Conservation (phyloP, 495 filamentous ascomycete genomes). For the Penicillium taxi region DNA sequence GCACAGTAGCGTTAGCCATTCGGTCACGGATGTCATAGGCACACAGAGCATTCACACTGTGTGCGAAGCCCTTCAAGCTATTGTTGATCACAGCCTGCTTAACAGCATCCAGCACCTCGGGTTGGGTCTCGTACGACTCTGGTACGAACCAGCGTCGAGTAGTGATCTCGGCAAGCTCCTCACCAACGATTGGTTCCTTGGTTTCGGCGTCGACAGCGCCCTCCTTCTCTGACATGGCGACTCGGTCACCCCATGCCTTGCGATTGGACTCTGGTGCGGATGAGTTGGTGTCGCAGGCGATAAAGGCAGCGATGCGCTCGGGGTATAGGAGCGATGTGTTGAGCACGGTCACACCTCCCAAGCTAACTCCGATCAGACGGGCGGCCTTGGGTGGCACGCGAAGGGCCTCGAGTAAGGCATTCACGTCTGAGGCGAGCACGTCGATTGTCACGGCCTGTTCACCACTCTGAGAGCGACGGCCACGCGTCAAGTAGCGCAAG, state of each 20-base stretch:
- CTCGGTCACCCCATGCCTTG: conserved; percentile 68
- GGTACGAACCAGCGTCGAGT: conserved; percentile 68
- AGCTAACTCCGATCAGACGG: conserved; percentile 61
- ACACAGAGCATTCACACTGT: conserved; percentile 63
- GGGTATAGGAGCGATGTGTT: conserved; percentile 63
- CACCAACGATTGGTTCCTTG: conserved; percentile 47
- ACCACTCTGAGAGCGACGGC: conserved; percentile 40
- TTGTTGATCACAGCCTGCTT: conserved; percentile 57
- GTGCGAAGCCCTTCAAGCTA: conserved; percentile 59
- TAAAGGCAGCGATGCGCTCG: conserved; percentile 46
- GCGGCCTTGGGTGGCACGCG: conserved; percentile 50
- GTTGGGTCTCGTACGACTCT: conserved; percentile 47
- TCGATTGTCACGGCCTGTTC: conserved; percentile 51
- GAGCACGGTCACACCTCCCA: conserved; percentile 69
- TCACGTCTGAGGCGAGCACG: conserved; percentile 57
- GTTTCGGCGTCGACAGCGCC: conserved; percentile 33
- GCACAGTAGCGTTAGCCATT: conserved; percentile 51
- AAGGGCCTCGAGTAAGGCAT: conserved; percentile 48
- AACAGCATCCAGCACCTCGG: conserved; percentile 42
- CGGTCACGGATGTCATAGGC: conserved; percentile 61
- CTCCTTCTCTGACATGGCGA: conserved; percentile 55
- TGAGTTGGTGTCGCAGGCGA: conserved; percentile 72
- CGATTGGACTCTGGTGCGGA: conserved; percentile 59
- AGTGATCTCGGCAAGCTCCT: conserved; percentile 56
- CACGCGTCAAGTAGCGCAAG: conserved; percentile 63